Base-by-base conservation (phyloP, 192 early-diverging fungal species). In the Backusella circina region DNA sequence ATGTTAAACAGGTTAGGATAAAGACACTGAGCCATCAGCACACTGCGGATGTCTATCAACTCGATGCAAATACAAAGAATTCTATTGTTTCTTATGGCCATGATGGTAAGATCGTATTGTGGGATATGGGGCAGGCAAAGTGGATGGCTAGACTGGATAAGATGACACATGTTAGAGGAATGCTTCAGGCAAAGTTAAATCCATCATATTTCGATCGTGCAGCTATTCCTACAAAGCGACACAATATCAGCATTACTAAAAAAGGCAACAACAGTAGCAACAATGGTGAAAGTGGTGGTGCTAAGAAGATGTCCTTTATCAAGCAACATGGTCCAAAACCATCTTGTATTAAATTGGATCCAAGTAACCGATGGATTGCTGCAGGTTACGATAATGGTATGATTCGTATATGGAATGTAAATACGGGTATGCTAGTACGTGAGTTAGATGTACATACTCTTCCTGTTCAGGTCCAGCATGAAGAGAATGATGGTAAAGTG, bases 101-200 rank as follows among this genome's bases (percentile, higher is more conserved):
- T 26, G 80, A 82, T 50, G 80, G 80, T 0, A 50, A 74, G 15
- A 13, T 82, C 26, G 65, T 82, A 13, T 66, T 82, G 3, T 82
- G 80, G 80, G 76, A 82, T 21, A 28, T 67, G 1, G 41, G 71
- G 5, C 61, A 68, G 4, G 73, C 72, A 1, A 70, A 64, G 13
- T 82, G 80, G 80, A 31, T 76, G 15, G 80, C 80, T 16, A 26
- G 80, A 30, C 28, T 82, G 0, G 80, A 82, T 47, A 32, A 61
- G 64, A 26, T 81, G 38, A 47, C 44, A 57, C 72, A 16, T 18
- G 44, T 28, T 8, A 38, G 41, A 8, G 69, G 69, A 1, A 23
- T 31, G 1, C 21, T 70, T 1, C 69, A 70, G 37, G 37, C 69
- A 16, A 5, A 23, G 1, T 30, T 70, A 6, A 70, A 72, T 30